A percentile compares a stretch with the other conserved stretches of the same genome.
Evolutionary conservation across 225 moss, liverwort and hornwort species (phyloP).

Genomic region (Physcomitrium patens): DNA sequence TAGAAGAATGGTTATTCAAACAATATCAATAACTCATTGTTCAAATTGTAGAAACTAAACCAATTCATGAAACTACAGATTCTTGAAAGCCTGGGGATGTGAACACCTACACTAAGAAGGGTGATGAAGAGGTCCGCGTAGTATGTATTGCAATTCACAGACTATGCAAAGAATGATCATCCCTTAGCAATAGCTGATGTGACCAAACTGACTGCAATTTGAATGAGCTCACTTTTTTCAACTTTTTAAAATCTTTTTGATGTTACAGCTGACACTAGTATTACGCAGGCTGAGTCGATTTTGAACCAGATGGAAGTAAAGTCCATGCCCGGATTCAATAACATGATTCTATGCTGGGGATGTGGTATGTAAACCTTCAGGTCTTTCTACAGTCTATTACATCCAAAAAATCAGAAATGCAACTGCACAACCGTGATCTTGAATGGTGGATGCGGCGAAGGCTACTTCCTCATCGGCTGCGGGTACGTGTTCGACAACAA

Average conservation of each 20-base stretch:
- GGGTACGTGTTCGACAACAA: slow-evolving; percentile 59
- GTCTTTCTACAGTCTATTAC: slow-evolving; percentile 75
- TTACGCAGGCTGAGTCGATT: not conserved
- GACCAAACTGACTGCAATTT: not conserved
- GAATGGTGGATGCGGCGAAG: slow-evolving; percentile 85
- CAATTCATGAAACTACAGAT: not conserved
- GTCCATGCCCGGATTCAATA: not conserved
- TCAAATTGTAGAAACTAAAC: not conserved
- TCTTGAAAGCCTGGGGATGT: not conserved
- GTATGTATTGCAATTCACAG: too few relatives aligned
- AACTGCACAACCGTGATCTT: slow-evolving; percentile 60
- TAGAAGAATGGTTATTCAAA: not conserved
- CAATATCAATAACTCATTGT: too few relatives aligned
- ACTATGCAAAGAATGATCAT: not conserved
- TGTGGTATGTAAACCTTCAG: slow-evolving; percentile 28
- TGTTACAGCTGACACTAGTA: too few relatives aligned
- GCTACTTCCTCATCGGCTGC: slow-evolving; percentile 52
- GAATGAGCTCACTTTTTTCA: not conserved
- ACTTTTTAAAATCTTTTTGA: too few relatives aligned
- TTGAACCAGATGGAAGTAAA: not conserved
- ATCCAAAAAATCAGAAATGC: slow-evolving; percentile 67
- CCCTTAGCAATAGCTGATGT: not conserved
- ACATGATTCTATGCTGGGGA: not conserved
- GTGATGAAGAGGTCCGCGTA: not conserved
- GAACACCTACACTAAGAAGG: too few relatives aligned